phyloP scores from a whole-genome alignment of 2,329 filamentous ascomycete genomes.

The Aspergillus ustus region DNA sequence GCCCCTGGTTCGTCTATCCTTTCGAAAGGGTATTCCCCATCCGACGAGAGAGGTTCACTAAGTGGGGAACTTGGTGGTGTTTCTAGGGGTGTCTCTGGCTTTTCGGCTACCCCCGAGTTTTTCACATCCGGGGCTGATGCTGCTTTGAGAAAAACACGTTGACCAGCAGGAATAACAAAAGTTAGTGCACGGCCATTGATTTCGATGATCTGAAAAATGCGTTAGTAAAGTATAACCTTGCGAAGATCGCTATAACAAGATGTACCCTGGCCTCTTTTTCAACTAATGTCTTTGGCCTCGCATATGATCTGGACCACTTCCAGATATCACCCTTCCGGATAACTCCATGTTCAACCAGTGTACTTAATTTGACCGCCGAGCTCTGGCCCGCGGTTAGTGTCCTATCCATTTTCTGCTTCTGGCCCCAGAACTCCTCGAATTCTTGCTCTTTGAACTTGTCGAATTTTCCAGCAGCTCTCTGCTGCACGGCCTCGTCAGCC shows the following conservation, averaged over 20 bases:
- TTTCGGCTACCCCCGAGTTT: neutral
- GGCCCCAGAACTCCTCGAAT: constrained; percentile 62
- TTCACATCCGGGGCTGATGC: constrained; percentile 1
- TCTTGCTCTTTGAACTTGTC: constrained; percentile 61
- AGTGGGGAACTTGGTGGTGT: neutral
- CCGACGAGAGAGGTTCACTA: neutral
- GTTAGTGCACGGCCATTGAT: constrained; percentile 39
- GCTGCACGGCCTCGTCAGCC: constrained; percentile 57
- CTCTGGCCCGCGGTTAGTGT: constrained; percentile 47
- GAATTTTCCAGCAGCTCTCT: constrained; percentile 59
- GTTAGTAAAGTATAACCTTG: neutral
- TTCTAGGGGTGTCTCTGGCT: neutral
- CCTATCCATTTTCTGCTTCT: constrained; percentile 51
- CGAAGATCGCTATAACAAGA: neutral
- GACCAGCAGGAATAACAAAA: constrained; percentile 46
- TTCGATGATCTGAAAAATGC: constrained; percentile 34
- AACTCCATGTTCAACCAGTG: constrained; percentile 41
- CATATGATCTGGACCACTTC: constrained; percentile 41
- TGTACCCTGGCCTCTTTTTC: constrained; percentile 51
- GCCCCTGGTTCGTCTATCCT: neutral
- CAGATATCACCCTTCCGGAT: constrained; percentile 48
- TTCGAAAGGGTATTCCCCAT: neutral
- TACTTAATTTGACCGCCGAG: constrained; percentile 44
- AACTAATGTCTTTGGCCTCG: constrained; percentile 36
- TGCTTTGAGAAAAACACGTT: constrained; percentile 38